Base-by-base conservation (phyloP, 2,329 filamentous ascomycete species). In the Botrytis deweyae region DNA sequence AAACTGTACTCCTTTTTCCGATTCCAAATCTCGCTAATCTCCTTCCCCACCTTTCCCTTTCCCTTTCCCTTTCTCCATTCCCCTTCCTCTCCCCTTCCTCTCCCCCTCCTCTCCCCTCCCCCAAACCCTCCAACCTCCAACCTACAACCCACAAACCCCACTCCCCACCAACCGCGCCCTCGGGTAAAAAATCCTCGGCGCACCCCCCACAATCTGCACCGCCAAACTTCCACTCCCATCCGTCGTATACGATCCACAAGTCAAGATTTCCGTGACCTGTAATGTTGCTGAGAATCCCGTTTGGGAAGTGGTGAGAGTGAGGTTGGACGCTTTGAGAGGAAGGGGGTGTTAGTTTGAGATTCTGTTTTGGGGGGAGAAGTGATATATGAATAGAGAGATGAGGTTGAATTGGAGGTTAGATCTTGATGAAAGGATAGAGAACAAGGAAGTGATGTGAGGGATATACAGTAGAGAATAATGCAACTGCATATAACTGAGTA, bases 141-240 rank as follows among this genome's bases (percentile, higher is more conserved):
- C 8, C 10, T 63, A 72, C 70, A 72, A 38, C 22, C 33, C 42
- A 64, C 72, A 74, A 61, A 74, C 29, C 25, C 68, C 68, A 72
- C 72, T 74, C 49, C 72, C 72, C 4, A 65, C 61, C 67, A 74
- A 70, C 5, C 3, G 1, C 1, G 16, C 42, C 36, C 22, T 42
- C 5, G 82, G 82, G 75, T 83, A 85, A 66, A 84, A 81, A 2
- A 87, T 82, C 70, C 82, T 79, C 0, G 87, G 85, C 68, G 84
- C 73, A 0, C 86, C 86, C 2, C 79, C 76, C 0, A 76, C 79
- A 78, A 88, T 85, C 7, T 81, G 79, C 1, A 87, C 83, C 1
- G 79, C 78, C n/a, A 88, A 75, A 63, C 82, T 81, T 0, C 86
- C 87, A 46, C 77, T 82, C 4, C 80, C 79, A 75, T 84, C 84